These are phyloP conservation scores for Penicillium waksmanii DNA, from an alignment of 495 filamentous ascomycete genomes.

Conservation along the genomic window DNA sequence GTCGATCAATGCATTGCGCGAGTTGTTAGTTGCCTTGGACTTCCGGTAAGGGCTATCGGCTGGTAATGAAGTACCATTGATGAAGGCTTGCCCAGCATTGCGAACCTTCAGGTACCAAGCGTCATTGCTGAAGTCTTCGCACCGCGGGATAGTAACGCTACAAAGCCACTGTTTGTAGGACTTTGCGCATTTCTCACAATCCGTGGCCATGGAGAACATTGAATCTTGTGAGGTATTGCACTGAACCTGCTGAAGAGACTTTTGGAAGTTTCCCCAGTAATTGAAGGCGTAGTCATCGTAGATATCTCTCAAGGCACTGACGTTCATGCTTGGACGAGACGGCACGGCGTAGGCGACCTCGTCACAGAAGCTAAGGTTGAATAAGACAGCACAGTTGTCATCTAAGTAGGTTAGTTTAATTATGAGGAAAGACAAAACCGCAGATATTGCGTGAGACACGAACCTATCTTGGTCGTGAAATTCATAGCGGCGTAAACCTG, in stretches of 20 bases:
- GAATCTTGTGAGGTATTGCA: conserved; percentile 73
- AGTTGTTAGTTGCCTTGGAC: conserved; percentile 45
- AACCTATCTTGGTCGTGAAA: conserved; percentile 79
- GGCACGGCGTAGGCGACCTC: conserved; percentile 91
- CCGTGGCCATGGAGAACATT: conserved; percentile 78
- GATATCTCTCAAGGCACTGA: conserved; percentile 55
- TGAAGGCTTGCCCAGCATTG: conserved; percentile 67
- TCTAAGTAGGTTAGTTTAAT: conserved; percentile 40
- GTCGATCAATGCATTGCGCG: conserved; percentile 76
- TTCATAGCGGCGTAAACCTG: conserved; percentile 66
- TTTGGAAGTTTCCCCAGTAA: conserved; percentile 75
- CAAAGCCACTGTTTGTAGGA: conserved; percentile 96
- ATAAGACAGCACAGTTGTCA: conserved; percentile 81
- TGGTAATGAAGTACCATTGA: conserved; percentile 62
- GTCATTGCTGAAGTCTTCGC: conserved; percentile 72
- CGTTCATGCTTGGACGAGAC: conserved; percentile 60
- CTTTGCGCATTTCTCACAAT: conserved; percentile 71
- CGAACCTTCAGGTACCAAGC: conserved; percentile 64
- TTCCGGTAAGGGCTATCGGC: conserved; percentile 37
- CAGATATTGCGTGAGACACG: background rate
- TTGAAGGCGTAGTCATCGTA: conserved; percentile 68
- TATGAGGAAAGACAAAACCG: no score
- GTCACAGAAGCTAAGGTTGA: conserved; percentile 80
- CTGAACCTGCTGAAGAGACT: conserved; percentile 79
- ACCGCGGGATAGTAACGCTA: conserved; percentile 87